Evolutionary conservation across 306 rosid genomes (phyloP).

Genomic region (Ziziphus jujuba): DNA sequence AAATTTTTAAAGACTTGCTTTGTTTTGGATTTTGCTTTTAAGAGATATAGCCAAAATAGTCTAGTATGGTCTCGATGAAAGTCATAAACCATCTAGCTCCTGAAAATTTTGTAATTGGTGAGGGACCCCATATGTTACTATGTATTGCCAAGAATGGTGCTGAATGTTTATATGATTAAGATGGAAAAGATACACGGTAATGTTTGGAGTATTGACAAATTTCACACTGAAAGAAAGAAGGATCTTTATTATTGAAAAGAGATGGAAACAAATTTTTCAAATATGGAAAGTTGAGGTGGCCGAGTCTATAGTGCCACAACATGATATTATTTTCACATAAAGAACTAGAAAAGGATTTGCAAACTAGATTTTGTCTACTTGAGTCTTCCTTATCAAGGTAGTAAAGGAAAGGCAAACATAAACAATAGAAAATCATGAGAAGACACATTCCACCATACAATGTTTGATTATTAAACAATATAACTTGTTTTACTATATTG

Average conservation of each 20-base stretch:
- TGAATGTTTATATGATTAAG: neutral
- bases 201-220: neutral
- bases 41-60: too few species aligned
- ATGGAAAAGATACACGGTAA: neutral
- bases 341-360: neutral
- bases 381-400: neutral
- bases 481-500: neutral
- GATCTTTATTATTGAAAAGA: neutral
- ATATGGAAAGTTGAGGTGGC: neutral
- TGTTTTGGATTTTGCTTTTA: too few species aligned
- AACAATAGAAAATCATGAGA: neutral
- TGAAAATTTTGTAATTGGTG: too few species aligned
- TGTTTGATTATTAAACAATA: neutral
- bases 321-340: too few species aligned
- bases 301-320: too few species aligned
- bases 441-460: neutral
- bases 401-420: too few species aligned
- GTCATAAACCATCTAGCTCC: neutral
- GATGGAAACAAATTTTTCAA: neutral
- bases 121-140: too few species aligned
- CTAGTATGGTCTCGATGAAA: too few species aligned
- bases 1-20: too few species aligned
- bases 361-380: neutral
- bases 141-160: too few species aligned
- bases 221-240: neutral